Evolutionary conservation across 169 alveolate species (phyloP).

Genomic region (Cryptosporidium muris): DNA sequence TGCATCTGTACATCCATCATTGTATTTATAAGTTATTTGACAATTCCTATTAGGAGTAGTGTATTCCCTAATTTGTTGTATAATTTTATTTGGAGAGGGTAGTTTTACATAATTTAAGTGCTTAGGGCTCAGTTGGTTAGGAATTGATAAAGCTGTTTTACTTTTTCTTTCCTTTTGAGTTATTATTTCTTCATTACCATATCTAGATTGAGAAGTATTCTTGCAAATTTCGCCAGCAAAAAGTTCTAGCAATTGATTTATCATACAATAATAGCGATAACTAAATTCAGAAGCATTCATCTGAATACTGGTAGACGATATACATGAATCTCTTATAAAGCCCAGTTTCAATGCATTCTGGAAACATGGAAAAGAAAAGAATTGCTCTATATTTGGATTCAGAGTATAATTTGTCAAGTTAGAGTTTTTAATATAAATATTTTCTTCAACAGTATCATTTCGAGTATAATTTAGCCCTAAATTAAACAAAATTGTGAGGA

Average conservation of each 20-base stretch:
- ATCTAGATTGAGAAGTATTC: not conserved
- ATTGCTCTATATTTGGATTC: constrained; percentile 14
- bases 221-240: constrained; percentile 9
- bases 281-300: not conserved
- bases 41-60: not conserved
- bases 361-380: constrained; percentile 26
- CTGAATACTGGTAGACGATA: not conserved
- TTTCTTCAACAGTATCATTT: too few species aligned
- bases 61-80: not conserved
- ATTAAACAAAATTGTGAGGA: too few species aligned
- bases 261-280: constrained; percentile 26
- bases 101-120: not conserved
- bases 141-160: not conserved
- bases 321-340: constrained; percentile 9
- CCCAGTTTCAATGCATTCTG: constrained; percentile 15
- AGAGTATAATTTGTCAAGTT: not conserved
- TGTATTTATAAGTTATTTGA: constrained; percentile 5
- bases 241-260: constrained; percentile 31
- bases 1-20: constrained; percentile 54
- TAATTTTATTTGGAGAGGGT: constrained; percentile 6
- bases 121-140: too few species aligned
- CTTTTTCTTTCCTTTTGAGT: not conserved
- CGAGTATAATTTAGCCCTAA: too few species aligned
- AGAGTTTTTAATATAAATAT: not conserved
- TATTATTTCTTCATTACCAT: not conserved